Conservation (phyloP, 495 filamentous ascomycete species). For the Aspergillus carlsbadensis region DNA sequence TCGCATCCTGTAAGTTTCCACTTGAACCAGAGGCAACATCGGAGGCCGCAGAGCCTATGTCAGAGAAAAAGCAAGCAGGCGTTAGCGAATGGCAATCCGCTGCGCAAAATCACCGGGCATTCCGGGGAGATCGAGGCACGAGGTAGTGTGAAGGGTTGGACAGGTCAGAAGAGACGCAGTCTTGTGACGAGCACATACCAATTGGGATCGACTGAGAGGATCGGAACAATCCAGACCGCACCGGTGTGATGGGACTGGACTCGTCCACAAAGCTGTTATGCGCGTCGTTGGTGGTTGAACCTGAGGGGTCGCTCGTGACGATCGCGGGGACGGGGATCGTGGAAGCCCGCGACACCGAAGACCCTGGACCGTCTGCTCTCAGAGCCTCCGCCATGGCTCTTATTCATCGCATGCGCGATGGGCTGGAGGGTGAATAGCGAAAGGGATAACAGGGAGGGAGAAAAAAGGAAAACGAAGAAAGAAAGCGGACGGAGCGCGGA, state of each 20-base stretch:
- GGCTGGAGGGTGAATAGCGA: not conserved
- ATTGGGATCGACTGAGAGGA: slow-evolving; percentile 24
- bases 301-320: slow-evolving; percentile 20
- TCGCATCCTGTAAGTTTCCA: slow-evolving; percentile 34
- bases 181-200: slow-evolving; percentile 25
- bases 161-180: not conserved
- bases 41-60: slow-evolving; percentile 31
- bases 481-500: slow-evolving; percentile 2
- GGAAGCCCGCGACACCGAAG: slow-evolving; percentile 20
- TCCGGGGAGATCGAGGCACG: slow-evolving; percentile 3
- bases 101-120: slow-evolving; percentile 12
- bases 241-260: slow-evolving; percentile 6
- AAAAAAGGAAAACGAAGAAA: not conserved
- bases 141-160: not conserved
- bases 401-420: slow-evolving; percentile 20
- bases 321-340: slow-evolving; percentile 22
- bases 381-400: slow-evolving; percentile 31
- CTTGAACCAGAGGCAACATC: slow-evolving; percentile 40
- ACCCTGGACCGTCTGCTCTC: slow-evolving; percentile 20
- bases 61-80: slow-evolving; percentile 7
- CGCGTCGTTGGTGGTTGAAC: slow-evolving; percentile 9
- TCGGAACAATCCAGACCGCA: slow-evolving; percentile 13
- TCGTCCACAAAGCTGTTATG: slow-evolving; percentile 13
- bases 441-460: not conserved
- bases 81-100: slow-evolving; percentile 9